Base-by-base conservation (phyloP, 768 basidiomycete genomes). In the Amyloporia xantha region DNA sequence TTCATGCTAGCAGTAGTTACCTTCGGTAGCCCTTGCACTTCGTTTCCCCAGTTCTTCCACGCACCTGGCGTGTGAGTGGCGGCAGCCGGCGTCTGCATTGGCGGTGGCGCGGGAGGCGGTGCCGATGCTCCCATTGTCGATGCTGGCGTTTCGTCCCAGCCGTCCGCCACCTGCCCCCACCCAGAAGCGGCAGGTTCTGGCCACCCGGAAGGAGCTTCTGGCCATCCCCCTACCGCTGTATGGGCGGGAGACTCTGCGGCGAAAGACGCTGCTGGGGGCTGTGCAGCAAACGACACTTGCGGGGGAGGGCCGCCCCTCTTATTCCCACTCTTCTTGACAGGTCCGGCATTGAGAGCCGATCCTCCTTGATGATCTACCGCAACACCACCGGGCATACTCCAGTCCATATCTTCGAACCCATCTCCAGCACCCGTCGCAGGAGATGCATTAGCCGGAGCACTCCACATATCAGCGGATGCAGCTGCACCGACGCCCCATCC, bases 41-140 rank as follows among this genome's bases (percentile, higher is more conserved):
- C 57, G 38, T 44, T 50, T 1, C 39, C 52, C 57, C 57, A 58
- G 23, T 48, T 54, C 6, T 46, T 49, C 57, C 57, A 58, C 3
- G 54, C 54, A 20, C 39, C 17, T 2, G 30, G n/a, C 5, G 47
- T 27, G 17, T 20, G 42, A 12, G 37, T 41, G 35, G 21, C 33
- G 37, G 40, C 15, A 6, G 48, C 28, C 26, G 44, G 47, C n/a
- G 49, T 49, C 35, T 42, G 50, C 30, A 24, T 37, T 20, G 54
- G 23, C 6, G 45, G 20, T 38, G 37, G 48, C 25, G 28, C 41
- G 12, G 46, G 36, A 19, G 50, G 47, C 20, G 38, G 41, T 10
- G 51, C 39, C 15, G 51, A 47, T 17, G 49, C 37, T 1, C 47
- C 36, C 11, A 44, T 40, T 11, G 38, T 41, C 47, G 49, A 51